phyloP scores from a whole-genome alignment of 208 protist genomes.

The Perkinsela sp. region DNA sequence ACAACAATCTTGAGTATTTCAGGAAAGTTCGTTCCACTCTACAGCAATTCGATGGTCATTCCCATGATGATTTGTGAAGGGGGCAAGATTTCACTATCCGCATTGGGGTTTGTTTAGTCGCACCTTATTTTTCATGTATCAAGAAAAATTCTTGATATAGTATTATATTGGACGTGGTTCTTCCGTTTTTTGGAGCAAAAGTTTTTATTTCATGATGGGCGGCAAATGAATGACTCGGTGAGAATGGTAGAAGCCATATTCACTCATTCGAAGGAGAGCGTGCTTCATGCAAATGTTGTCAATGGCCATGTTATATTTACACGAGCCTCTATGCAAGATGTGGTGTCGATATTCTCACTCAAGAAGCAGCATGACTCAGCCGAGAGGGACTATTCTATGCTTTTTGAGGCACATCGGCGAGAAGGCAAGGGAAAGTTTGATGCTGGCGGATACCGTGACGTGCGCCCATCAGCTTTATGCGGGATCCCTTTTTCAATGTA shows the following conservation, averaged over 20 bases:
- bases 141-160: no score
- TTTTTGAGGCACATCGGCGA: not conserved
- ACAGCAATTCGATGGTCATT: not conserved
- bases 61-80: not conserved
- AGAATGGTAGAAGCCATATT: not conserved
- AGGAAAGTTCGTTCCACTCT: not conserved
- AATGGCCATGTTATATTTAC: not conserved
- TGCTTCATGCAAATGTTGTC: not conserved
- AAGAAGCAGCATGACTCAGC: not conserved
- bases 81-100: no score
- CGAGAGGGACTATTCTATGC: not conserved
- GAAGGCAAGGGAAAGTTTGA: not conserved
- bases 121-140: no score
- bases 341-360: not conserved
- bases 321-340: not conserved
- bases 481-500: not conserved
- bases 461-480: not conserved
- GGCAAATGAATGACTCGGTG: no score
- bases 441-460: not conserved
- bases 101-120: no score
- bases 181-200: no score
- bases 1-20: not conserved
- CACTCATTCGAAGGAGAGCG: not conserved
- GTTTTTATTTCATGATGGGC: no score
- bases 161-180: no score